Base-by-base conservation (phyloP, 1,139 yeast genomes). In the Candida smagusa region DNA sequence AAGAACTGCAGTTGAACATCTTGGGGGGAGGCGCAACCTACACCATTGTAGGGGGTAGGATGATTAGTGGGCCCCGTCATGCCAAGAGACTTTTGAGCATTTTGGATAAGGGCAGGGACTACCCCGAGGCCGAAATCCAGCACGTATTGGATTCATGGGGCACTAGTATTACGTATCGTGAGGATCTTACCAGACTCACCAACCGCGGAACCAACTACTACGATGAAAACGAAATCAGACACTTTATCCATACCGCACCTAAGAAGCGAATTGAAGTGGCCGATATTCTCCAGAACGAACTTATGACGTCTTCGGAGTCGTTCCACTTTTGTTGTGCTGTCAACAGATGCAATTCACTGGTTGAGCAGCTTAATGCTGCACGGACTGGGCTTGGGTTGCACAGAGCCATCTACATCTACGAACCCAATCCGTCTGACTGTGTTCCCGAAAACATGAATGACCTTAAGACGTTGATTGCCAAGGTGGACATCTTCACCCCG, bases 11-110 rank as follows among this genome's bases (percentile, higher is more conserved):
- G 22, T 55, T 59, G 36, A 65, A 86, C 52, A 69, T 89, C 7
- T 69, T 87, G 31, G 97, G 97, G 0, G 97, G 97, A 0, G 97
- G 90, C 1, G 97, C 96, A 0, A 77, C 92, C 0, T 90, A 77
- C 56, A 89, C 90, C 1, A 77, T 81, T 1, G 66, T 84, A n/a
- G 96, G 96, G 0, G 81, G 87, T 0, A 63, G 94, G 16, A 67
- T 81, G 35, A 66, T 79, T 1, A 56, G 75, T 6, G 72, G 77
- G 0, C 41, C 53, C 0, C 41, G 42, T 1, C 46, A 53, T 25
- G 67, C 77, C 1, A 41, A 48, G 1, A 53, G 54, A 19, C 68
- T 84, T 3, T 73, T 82, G 2, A 87, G 94, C 61, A 77, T 90
- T 9, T 74, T 88, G 1, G 97, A 90, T 54, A 72, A 76, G 41